Conservation (phyloP, 768 basidiomycete species). For the Leccinum subgranulosum region DNA sequence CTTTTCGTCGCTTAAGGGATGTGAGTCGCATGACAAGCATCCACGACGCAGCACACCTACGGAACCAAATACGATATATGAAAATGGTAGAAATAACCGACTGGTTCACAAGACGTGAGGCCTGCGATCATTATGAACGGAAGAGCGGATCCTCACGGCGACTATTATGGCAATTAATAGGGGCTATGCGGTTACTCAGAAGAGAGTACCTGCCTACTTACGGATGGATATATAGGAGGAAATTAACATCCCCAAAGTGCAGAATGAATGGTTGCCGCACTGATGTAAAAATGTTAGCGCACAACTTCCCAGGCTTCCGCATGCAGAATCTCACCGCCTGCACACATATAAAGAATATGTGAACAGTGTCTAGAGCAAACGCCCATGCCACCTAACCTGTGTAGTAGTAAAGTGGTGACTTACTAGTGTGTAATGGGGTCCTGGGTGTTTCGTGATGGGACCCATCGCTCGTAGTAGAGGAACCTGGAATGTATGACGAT, state of each 20-base stretch:
- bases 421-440: conserved; percentile 13
- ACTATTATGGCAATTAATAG: conserved; percentile 19
- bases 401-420: neutral
- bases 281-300: conserved; percentile 2
- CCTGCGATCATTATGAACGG: neutral
- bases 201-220: conserved; percentile 10
- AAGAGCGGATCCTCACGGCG: conserved; percentile 13
- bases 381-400: conserved; percentile 17
- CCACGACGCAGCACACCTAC: conserved; percentile 9
- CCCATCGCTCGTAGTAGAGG: conserved; percentile 25
- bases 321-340: conserved; percentile 13
- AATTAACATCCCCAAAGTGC: conserved; percentile 19
- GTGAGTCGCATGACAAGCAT: neutral
- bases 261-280: conserved; percentile 25
- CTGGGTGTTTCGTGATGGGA: conserved; percentile 5
- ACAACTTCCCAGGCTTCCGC: neutral
- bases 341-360: conserved; percentile 14
- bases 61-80: conserved; percentile 24
- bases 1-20: conserved; percentile 8
- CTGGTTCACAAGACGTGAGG: conserved; percentile 17
- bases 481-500: conserved; percentile 11
- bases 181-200: conserved; percentile 13
- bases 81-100: conserved; percentile 20
- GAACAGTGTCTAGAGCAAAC: conserved; percentile 18
- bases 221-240: conserved; percentile 15